Base-by-base conservation (phyloP, 1,284 basidiomycete genomes). In the Apiotrichum siamense region DNA sequence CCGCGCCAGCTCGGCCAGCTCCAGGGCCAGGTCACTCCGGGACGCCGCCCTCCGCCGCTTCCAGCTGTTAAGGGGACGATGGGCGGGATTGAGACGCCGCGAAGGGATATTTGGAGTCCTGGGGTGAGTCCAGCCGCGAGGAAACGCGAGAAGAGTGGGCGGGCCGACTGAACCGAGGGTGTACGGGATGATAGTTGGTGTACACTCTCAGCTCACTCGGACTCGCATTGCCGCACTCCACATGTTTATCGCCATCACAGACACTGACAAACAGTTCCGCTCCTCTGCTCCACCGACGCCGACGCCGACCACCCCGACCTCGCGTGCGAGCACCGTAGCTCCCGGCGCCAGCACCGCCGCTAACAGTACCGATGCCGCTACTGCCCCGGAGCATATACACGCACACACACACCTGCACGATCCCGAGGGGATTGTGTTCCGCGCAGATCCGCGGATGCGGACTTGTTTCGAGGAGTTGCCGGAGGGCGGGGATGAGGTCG, bases 401-500 rank as follows among this genome's bases (percentile, higher is more conserved):
- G 11, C 29, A 10, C 10, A 10, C 29, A 11, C 29, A 10, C 29
- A 31, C 29, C 29, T 31, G 11, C 32, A 17, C 29, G 17, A 17
- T 33, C 31, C 13, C 39, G 41, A 31, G 27, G 48, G 35, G 12
- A 44, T 50, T 52, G 52, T 57, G 15, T 66, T 65, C 55, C 50
- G 63, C 25, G 43, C 57, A 4, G 65, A 66, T 42, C 51, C 60
- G 37, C 63, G 63, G 9, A 39, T 65, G 27, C 42, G 40, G 41
- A 60, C 59, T 4, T 57, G 52, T 31, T 61, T 66, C 18, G 65
- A 63, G 36, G 40, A 37, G 0, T 25, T 60, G 31, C 59, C 59
- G 9, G 58, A 58, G 15, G 52, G 43, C 26, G 48, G 49, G 17
- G 59, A 51, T 7, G 56, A 60, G 48, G 35, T 66, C 15, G 50